Evolutionary conservation across 306 rosid genomes (phyloP).

Genomic region (Rosa persica): DNA sequence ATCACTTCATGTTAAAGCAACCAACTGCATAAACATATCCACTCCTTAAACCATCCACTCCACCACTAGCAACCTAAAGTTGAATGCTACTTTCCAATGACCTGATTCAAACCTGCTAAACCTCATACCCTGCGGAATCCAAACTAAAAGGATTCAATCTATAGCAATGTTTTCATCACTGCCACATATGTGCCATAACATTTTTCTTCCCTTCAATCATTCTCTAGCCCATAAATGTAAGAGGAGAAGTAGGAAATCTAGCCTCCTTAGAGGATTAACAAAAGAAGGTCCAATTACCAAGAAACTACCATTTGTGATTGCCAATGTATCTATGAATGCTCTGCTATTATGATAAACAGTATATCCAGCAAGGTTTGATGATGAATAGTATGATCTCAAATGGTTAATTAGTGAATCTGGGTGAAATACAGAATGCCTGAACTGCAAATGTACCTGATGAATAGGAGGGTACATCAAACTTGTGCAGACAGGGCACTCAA

Average conservation of each 20-base stretch:
- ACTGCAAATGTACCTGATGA: slow-evolving; percentile 64
- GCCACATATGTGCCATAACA: not conserved
- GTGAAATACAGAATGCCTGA: not conserved
- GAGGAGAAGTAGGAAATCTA: not conserved
- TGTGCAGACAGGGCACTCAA: slow-evolving; percentile 83
- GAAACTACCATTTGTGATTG: not conserved
- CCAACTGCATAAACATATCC: slow-evolving; percentile 4
- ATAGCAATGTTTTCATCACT: not conserved
- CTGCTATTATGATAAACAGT: not conserved
- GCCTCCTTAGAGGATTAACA: not conserved
- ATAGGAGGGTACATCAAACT: slow-evolving; percentile 94
- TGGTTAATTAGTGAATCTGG: not conserved
- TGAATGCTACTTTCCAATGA: not conserved
- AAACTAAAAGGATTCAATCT: not conserved
- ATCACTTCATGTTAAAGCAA: not conserved
- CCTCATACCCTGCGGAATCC: not conserved
- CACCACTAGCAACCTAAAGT: not conserved
- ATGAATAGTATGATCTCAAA: not conserved
- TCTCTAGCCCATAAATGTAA: not conserved
- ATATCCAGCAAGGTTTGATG: not conserved
- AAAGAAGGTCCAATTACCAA: not conserved
- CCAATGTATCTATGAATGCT: not conserved
- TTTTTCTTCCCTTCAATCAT: not conserved
- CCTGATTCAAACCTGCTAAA: not conserved
- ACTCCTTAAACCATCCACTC: slow-evolving; percentile 8